Percentiles rank a stretch among this genome's conserved stretches.
Evolutionary conservation across 371 early-diverging fungal species (phyloP).

Genomic region (Mycotypha africana): DNA sequence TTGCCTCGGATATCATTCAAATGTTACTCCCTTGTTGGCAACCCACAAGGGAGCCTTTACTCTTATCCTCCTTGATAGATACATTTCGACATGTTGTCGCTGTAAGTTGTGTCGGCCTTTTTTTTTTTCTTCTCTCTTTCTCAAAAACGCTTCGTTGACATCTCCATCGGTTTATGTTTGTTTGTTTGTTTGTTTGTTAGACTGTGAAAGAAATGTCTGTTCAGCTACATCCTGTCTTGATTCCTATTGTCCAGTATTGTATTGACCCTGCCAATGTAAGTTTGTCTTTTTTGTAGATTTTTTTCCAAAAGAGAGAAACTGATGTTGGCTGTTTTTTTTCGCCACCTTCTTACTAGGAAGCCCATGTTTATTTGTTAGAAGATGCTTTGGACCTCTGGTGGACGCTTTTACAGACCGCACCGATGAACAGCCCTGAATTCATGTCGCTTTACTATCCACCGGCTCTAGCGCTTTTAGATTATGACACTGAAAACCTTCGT

Average conservation of each 20-base stretch:
- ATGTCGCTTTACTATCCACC: constrained; percentile 53
- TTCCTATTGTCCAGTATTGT: constrained; percentile 72
- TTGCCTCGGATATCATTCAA: constrained; percentile 63
- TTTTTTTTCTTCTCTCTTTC: too few relatives aligned
- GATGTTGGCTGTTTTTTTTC: too few relatives aligned
- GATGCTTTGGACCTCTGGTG: constrained; percentile 89
- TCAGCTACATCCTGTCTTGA: constrained; percentile 65
- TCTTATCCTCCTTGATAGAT: constrained; percentile 73
- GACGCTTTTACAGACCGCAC: constrained; percentile 65
- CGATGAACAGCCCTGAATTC: constrained; percentile 46
- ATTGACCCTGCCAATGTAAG: constrained; percentile 54
- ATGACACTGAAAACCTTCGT: constrained; percentile 71
- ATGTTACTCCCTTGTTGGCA: constrained; percentile 82
- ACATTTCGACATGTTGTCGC: constrained; percentile 71
- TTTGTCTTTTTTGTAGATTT: too few relatives aligned
- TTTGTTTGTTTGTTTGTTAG: constrained; percentile 20
- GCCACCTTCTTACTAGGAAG: constrained; percentile 48
- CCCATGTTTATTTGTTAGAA: constrained; percentile 80
- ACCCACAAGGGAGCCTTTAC: constrained; percentile 68
- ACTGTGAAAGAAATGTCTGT: constrained; percentile 66
- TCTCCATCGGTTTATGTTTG: background rate
- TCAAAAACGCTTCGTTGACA: background rate
- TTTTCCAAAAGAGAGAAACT: too few relatives aligned
- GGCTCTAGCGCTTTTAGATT: constrained; percentile 61
- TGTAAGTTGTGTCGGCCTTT: too few relatives aligned